phyloP scores from a whole-genome alignment of 164 flowering plant species.

The Stephania cephalantha region DNA sequence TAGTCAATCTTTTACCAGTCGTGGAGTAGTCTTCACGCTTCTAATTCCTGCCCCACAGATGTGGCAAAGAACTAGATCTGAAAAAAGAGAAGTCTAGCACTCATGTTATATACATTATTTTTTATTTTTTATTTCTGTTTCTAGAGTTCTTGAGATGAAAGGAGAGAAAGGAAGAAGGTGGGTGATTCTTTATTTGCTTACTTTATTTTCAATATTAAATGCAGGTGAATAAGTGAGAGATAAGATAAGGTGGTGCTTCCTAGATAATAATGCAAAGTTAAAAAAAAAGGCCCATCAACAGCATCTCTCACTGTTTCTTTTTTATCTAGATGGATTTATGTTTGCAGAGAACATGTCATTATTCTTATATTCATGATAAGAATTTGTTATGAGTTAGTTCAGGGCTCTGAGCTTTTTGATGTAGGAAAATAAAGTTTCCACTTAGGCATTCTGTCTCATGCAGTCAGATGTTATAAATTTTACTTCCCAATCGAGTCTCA shows the following conservation, averaged over 20 bases:
- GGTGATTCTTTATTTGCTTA: not conserved
- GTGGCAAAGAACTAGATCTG: too few species aligned
- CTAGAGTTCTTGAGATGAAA: conserved; percentile 1
- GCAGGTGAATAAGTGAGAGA: conserved; percentile 13
- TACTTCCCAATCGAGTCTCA: not conserved
- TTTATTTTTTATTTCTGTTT: not conserved
- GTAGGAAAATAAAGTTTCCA: not conserved
- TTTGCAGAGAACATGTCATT: conserved; percentile 52
- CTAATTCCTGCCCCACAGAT: not conserved
- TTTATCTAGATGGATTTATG: conserved; percentile 44
- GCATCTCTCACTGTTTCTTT: conserved; percentile 39
- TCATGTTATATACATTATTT: too few species aligned
- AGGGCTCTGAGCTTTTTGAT: not conserved
- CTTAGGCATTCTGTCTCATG: not conserved
- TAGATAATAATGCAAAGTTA: conserved; percentile 23
- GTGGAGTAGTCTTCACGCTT: not conserved
- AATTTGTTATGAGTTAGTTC: not conserved
- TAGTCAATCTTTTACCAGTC: not conserved
- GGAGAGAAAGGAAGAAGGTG: not conserved
- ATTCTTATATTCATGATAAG: conserved; percentile 30
- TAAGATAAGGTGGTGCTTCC: conserved; percentile 43
- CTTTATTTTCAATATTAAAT: conserved; percentile 7
- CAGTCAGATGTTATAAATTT: not conserved
- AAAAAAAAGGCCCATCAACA: conserved; percentile 24
- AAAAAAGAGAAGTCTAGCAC: too few species aligned